phyloP scores from a whole-genome alignment of 331 rosid genomes.

The Telfairia occidentalis region DNA sequence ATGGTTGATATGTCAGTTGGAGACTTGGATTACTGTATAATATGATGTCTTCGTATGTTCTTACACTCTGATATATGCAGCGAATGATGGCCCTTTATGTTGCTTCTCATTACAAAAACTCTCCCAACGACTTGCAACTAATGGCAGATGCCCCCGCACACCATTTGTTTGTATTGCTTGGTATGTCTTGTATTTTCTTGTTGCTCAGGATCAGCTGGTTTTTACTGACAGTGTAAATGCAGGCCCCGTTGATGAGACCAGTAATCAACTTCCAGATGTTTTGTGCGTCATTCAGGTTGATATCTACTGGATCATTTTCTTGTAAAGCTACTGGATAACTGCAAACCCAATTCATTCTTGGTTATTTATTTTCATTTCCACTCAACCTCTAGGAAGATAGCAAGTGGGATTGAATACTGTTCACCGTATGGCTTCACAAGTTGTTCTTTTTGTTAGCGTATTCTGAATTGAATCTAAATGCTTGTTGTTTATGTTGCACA shows the following conservation, averaged over 20 bases:
- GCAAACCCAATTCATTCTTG: background rate
- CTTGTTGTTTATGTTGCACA: background rate
- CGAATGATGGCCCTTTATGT: conserved; percentile 97
- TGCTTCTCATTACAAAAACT: conserved; percentile 94
- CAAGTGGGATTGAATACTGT: background rate
- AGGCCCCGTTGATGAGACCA: conserved; percentile 93
- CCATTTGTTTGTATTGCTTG: conserved; percentile 88
- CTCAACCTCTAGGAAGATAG: background rate
- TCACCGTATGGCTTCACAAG: background rate
- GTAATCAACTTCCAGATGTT: conserved; percentile 92
- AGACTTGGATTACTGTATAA: conserved; percentile 6
- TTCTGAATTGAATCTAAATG: background rate
- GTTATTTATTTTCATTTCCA: background rate
- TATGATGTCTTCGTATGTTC: background rate
- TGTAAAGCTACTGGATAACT: background rate
- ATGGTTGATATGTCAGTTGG: conserved; percentile 15
- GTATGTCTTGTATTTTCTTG: conserved; percentile 30
- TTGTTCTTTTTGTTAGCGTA: background rate
- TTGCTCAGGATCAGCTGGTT: background rate
- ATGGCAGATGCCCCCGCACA: conserved; percentile 99
- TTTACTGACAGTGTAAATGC: conserved; percentile 22
- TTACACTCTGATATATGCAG: conserved; percentile 31
- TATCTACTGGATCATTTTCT: conserved; percentile 5
- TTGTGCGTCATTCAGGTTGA: conserved; percentile 93
- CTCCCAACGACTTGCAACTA: conserved; percentile 92